Conservation (phyloP, 371 early-diverging fungal species). For the Zopfochytrium polystomum region DNA sequence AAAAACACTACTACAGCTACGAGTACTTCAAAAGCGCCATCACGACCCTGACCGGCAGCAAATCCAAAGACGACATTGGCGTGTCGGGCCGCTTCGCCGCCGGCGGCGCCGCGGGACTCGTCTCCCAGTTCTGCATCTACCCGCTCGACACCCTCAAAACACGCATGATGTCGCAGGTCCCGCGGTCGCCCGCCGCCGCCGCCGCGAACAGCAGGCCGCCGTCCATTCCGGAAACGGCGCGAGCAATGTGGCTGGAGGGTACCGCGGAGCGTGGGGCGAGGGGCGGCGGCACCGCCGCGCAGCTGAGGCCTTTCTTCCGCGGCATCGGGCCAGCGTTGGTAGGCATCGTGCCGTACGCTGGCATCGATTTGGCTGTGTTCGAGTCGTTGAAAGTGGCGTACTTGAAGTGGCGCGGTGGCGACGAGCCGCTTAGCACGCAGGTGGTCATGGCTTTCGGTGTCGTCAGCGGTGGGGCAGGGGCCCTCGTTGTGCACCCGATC, state of each 20-base stretch:
- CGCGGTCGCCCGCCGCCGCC: too few species aligned
- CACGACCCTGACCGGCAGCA: slow-evolving; percentile 10
- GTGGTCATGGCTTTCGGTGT: slow-evolving; percentile 71
- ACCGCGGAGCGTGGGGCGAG: too few species aligned
- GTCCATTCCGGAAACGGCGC: too few species aligned
- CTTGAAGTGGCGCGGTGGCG: slow-evolving; percentile 40
- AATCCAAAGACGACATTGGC: slow-evolving; percentile 65
- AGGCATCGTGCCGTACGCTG: slow-evolving; percentile 81
- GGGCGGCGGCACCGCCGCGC: too few species aligned
- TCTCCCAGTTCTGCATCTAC: slow-evolving; percentile 81
- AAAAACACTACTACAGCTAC: slow-evolving; percentile 66
- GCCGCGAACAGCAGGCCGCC: neutral
- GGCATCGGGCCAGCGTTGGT: slow-evolving; percentile 65
- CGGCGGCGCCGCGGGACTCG: slow-evolving; percentile 86
- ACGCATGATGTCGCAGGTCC: slow-evolving; percentile 66
- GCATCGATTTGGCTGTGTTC: slow-evolving; percentile 71
- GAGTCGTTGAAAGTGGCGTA: slow-evolving; percentile 76
- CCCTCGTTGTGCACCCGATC: slow-evolving; percentile 75
- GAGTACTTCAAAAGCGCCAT: slow-evolving; percentile 43
- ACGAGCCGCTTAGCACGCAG: slow-evolving; percentile 48
- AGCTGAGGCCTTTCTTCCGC: slow-evolving; percentile 69
- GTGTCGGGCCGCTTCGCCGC: slow-evolving; percentile 76
- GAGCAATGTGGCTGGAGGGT: too few species aligned
- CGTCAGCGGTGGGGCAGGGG: slow-evolving; percentile 69
- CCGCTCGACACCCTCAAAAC: slow-evolving; percentile 83